Evolutionary conservation across 306 rosid genomes (phyloP), one percentile per base, ranked within the genome.

Genomic region (Fagus crenata): DNA sequence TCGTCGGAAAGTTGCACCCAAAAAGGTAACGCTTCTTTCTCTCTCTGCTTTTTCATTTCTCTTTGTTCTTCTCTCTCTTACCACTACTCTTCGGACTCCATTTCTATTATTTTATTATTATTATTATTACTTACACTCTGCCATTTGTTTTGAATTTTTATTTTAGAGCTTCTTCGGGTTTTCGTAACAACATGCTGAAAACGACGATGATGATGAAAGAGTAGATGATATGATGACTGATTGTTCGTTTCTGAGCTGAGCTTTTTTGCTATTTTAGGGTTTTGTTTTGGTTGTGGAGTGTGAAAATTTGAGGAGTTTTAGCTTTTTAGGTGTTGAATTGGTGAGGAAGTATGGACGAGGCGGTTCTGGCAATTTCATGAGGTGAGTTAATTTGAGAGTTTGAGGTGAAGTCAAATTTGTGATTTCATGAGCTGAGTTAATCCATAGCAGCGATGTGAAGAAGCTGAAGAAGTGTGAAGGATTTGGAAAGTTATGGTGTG

Each of bases 1-100:
- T 68, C 83, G 88, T 92, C 89, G 90, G 90, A 89, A 93, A 90
- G 91, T 90, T 90, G 87, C 85, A 76, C 77, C 73, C 56, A 61
- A 77, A 86, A 90, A 90, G 88, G 91, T 84, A 17, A 58, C 64
- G 73, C 72, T 58, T 58, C 49, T 49, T 56, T 75, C 69, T 85
- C 58, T 72, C 72, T 81, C 75, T 74, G 51, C 2, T 72, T 77
- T 51, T 58, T 63, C 80, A 49, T 22, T 22, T 22, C 28, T 22
- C 28, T 22, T 22, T 22, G 28, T 22, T 22, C 51, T 58, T 74
- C 75, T 69, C 72, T 74, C 37, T 69, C 76, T 81, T 72, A 63
- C 77, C 75, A 22, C 81, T 77, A 70, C 82, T 82, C 87, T 74
- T 70, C 17, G 63, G 78, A 63, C 63, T 67, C 67, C 81, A 55